phyloP scores from a whole-genome alignment of 805 yeast genomes.

The Kazachstania viticola region DNA sequence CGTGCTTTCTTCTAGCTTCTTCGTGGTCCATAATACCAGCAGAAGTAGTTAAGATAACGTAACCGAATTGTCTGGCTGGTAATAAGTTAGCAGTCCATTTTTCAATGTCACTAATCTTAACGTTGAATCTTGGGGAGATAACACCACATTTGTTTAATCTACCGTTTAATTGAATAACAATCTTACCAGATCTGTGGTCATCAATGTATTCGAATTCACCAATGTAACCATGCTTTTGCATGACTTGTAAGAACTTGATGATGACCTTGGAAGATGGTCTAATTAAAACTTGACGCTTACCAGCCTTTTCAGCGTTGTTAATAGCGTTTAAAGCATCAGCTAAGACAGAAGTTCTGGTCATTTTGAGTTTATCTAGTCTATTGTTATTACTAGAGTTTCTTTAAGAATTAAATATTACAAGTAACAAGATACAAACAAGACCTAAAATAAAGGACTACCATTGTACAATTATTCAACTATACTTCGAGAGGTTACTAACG shows the following conservation, averaged over 20 bases:
- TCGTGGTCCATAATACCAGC: slow-evolving; percentile 99
- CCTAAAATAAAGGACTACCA: no score
- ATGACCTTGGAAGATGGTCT: slow-evolving; percentile 98
- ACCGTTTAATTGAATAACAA: slow-evolving; percentile 92
- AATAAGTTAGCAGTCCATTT: slow-evolving; percentile 96
- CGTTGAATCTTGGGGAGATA: slow-evolving; percentile 96
- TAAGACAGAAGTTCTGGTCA: slow-evolving; percentile 97
- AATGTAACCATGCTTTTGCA: slow-evolving; percentile 96
- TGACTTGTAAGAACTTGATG: slow-evolving; percentile 88
- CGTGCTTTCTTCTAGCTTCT: slow-evolving; percentile 99
- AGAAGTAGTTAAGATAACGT: slow-evolving; percentile 93
- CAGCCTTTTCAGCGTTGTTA: slow-evolving; percentile 98
- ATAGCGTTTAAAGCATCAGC: slow-evolving; percentile 97
- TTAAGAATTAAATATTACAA: no score
- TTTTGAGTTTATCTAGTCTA: slow-evolving; percentile 27
- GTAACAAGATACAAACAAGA: no score
- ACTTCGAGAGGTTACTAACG: no score
- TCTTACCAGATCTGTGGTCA: slow-evolving; percentile 98
- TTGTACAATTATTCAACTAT: no score
- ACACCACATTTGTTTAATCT: slow-evolving; percentile 98
- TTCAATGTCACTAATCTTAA: slow-evolving; percentile 87
- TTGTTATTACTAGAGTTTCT: no score
- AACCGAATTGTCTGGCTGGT: slow-evolving; percentile 99
- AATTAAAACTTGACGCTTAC: slow-evolving; percentile 96
- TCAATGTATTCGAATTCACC: slow-evolving; percentile 97